Conservation (phyloP, 192 early-diverging fungal genomes). For the Entomortierella lignicola region DNA sequence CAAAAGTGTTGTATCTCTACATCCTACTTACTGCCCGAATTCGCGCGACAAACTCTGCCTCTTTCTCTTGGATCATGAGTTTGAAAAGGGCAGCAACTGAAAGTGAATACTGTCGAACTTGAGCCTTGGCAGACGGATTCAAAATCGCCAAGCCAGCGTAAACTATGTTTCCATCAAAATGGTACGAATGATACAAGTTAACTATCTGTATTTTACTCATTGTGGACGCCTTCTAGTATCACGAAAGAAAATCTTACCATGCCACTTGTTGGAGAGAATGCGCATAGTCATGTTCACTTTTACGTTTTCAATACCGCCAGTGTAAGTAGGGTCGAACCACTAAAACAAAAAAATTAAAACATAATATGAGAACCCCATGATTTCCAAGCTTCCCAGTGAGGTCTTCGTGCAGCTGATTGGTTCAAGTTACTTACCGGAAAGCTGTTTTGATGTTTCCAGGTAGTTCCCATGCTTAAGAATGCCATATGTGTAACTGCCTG, state of each 20-base stretch:
- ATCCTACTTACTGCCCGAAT: slow-evolving; percentile 68
- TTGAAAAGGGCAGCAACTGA: slow-evolving; percentile 94
- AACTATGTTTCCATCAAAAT: slow-evolving; percentile 10
- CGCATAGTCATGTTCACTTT: slow-evolving; percentile 94
- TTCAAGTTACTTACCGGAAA: slow-evolving; percentile 72
- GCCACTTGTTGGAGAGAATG: slow-evolving; percentile 97
- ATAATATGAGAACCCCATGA: not conserved
- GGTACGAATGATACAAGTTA: not conserved
- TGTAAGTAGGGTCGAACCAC: slow-evolving; percentile 89
- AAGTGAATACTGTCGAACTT: slow-evolving; percentile 89
- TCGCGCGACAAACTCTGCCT: slow-evolving; percentile 78
- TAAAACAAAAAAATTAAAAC: slow-evolving; percentile 8
- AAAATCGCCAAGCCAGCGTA: slow-evolving; percentile 86
- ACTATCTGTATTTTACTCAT: no score
- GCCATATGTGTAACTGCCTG: slow-evolving; percentile 97
- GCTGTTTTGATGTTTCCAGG: slow-evolving; percentile 85
- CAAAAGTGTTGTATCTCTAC: no score
- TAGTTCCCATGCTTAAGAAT: slow-evolving; percentile 94
- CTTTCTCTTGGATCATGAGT: slow-evolving; percentile 91
- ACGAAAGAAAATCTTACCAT: slow-evolving; percentile 65
- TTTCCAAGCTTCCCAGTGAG: no score
- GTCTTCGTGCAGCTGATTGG: no score
- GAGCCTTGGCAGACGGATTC: slow-evolving; percentile 87
- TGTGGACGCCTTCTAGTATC: no score
- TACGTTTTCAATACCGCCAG: slow-evolving; percentile 97